Conservation (phyloP, 2,329 filamentous ascomycete species). For the Dactylellina cionopaga region DNA sequence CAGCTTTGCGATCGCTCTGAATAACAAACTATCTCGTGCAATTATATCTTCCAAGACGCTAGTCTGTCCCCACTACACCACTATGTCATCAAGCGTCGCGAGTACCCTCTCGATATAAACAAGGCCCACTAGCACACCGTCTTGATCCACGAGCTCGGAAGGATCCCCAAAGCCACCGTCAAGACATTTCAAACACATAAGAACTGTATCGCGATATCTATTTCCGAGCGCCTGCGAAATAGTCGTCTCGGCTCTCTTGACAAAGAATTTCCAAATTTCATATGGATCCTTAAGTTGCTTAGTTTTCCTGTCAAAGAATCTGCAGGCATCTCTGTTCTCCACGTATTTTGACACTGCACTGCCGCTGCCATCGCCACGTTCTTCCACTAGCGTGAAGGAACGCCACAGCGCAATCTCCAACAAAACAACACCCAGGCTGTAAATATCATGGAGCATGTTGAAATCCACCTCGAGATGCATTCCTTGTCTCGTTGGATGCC, state of each 20-base stretch:
- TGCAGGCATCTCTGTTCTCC: neutral
- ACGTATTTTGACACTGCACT: neutral
- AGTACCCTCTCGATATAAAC: neutral
- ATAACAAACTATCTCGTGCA: too few relatives aligned
- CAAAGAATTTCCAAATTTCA: neutral
- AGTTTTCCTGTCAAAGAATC: neutral
- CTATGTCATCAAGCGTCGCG: neutral
- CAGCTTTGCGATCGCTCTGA: too few relatives aligned
- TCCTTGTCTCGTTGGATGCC: constrained; percentile 65
- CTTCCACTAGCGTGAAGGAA: too few relatives aligned
- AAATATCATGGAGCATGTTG: constrained; percentile 68
- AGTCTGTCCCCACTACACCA: too few relatives aligned
- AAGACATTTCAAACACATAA: neutral
- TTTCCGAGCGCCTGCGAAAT: neutral
- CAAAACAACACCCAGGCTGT: constrained; percentile 67
- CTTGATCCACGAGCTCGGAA: neutral
- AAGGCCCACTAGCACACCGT: neutral
- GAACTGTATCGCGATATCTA: neutral
- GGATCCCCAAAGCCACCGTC: neutral
- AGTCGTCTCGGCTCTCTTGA: neutral
- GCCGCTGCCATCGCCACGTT: neutral
- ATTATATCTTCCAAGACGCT: too few relatives aligned
- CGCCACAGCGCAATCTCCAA: constrained; percentile 67
- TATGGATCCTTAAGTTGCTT: neutral
- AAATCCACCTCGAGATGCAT: constrained; percentile 61